Evolutionary conservation across 495 filamentous ascomycete genomes (phyloP).

Genomic region (Umbilicaria muhlenbergii): DNA sequence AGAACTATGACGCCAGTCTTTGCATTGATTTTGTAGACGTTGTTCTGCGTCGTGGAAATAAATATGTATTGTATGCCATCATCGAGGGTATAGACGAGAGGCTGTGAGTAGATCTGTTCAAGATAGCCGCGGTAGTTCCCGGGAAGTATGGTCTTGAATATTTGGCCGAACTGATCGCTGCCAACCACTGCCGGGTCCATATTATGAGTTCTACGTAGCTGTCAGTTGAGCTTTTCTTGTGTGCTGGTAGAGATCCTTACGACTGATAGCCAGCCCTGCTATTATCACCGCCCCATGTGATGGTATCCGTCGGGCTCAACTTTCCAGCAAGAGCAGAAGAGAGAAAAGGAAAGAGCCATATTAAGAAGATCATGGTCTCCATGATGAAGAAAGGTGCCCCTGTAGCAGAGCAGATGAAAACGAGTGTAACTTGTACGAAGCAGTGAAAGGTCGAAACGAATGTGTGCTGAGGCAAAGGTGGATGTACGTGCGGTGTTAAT

Average conservation of each 20-base stretch:
- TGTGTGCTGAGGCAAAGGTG: too few species aligned
- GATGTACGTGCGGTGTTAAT: too few species aligned
- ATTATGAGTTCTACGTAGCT: constrained; percentile 25
- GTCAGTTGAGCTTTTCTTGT: neutral
- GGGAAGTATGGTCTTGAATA: constrained; percentile 23
- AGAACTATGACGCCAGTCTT: constrained; percentile 26
- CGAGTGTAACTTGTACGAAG: too few species aligned
- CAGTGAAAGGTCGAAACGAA: too few species aligned
- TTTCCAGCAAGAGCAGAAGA: neutral
- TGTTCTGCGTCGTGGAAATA: constrained; percentile 29
- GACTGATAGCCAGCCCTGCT: constrained; percentile 27
- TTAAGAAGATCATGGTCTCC: too few species aligned
- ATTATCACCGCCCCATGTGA: constrained; percentile 31
- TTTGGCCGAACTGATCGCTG: constrained; percentile 24
- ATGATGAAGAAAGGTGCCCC: too few species aligned
- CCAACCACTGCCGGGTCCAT: constrained; percentile 28
- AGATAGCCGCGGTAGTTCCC: constrained; percentile 20
- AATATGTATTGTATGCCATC: constrained; percentile 28
- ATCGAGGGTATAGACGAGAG: constrained; percentile 28
- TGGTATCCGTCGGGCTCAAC: constrained; percentile 26
- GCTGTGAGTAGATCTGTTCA: constrained; percentile 29
- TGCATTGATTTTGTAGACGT: constrained; percentile 29
- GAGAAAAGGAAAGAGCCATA: too few species aligned
- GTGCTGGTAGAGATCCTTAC: constrained; percentile 13
- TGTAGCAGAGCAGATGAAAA: too few species aligned